These are phyloP conservation scores for Abrus pulchellus DNA, from an alignment of 306 rosid species.

Conservation along the genomic window DNA sequence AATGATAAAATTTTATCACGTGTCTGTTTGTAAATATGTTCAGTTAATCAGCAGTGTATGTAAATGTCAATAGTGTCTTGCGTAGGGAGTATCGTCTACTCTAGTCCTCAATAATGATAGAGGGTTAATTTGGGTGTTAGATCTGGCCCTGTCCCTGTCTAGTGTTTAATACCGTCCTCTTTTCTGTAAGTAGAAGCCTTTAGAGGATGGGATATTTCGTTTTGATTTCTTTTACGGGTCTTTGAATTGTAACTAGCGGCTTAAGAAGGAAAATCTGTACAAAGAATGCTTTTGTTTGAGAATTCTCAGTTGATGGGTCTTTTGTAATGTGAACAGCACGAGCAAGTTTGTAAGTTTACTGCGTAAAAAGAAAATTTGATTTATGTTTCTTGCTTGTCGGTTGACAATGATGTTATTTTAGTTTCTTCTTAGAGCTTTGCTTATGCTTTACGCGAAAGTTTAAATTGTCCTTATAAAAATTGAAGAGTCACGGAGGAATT, in stretches of 20 bases:
- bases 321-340: slow-evolving; percentile 21
- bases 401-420: neutral
- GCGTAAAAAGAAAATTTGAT: neutral
- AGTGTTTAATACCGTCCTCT: slow-evolving; percentile 51
- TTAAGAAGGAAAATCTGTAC: slow-evolving; percentile 59
- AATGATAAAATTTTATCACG: slow-evolving; percentile 41
- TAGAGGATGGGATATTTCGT: slow-evolving; percentile 43
- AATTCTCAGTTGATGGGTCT: slow-evolving; percentile 24
- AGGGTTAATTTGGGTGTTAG: slow-evolving; percentile 51
- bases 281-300: slow-evolving; percentile 55
- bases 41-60: slow-evolving; percentile 49
- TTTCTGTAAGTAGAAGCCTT: slow-evolving; percentile 55
- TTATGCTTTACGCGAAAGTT: slow-evolving; percentile 38
- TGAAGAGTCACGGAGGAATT: neutral
- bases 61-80: slow-evolving; percentile 57
- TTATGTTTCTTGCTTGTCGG: slow-evolving; percentile 1
- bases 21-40: slow-evolving; percentile 63
- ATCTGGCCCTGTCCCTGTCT: slow-evolving; percentile 11
- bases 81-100: slow-evolving; percentile 4
- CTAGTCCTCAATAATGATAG: slow-evolving; percentile 49
- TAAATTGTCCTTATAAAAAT: neutral
- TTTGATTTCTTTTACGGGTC: slow-evolving; percentile 45
- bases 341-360: neutral
- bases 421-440: slow-evolving; percentile 28
- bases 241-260: slow-evolving; percentile 51